Conservation (phyloP, 495 filamentous ascomycete genomes). For the Xylaria cubensis region DNA sequence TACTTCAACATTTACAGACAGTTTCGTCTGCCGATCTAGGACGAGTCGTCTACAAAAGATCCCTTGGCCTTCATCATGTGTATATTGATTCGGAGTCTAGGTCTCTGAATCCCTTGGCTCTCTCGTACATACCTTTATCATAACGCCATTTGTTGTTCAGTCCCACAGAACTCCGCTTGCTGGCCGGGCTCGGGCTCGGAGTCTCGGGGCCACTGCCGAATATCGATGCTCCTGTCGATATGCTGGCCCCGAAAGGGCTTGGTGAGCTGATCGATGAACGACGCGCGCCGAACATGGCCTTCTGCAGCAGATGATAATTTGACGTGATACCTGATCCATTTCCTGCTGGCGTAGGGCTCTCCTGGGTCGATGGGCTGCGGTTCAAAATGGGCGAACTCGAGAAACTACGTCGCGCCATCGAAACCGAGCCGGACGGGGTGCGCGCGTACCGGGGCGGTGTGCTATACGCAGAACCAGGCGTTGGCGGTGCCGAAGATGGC, state of each 20-base stretch:
- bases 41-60: background rate
- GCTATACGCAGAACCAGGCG: conserved; percentile 69
- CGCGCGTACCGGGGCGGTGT: conserved; percentile 89
- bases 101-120: conserved; percentile 48
- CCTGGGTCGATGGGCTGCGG: conserved; percentile 43
- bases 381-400: conserved; percentile 60
- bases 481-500: conserved; percentile 68
- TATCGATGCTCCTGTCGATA: conserved; percentile 55
- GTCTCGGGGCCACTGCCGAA: conserved; percentile 46
- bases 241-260: conserved; percentile 53
- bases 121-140: conserved; percentile 60
- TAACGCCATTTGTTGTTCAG: conserved; percentile 94
- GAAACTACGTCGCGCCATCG: conserved; percentile 56
- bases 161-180: conserved; percentile 72
- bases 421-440: conserved; percentile 65
- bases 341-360: conserved; percentile 34
- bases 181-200: conserved; percentile 69
- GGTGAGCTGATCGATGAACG: conserved; percentile 69
- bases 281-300: conserved; percentile 64
- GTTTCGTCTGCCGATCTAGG: background rate
- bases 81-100: conserved; percentile 48
- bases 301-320: conserved; percentile 72
- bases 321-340: conserved; percentile 38
- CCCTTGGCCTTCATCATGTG: conserved; percentile 18
- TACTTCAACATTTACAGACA: background rate